A percentile compares a stretch with the other conserved stretches of the same genome.
Conservation (phyloP, 352 stramenopile genomes). For the Halophytophthora batemanensis region DNA sequence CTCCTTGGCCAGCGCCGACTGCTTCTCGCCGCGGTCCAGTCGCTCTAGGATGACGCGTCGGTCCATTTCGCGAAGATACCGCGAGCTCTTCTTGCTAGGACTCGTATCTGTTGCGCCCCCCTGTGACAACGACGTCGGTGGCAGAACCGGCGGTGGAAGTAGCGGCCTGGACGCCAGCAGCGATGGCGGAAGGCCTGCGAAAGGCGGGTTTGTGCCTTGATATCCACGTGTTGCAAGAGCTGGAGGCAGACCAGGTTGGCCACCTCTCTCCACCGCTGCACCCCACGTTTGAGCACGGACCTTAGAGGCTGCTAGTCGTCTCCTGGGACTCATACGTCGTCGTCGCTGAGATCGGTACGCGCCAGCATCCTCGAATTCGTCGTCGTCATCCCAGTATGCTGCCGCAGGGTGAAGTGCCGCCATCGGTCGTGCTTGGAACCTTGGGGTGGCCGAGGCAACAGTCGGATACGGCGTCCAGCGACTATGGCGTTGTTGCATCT, state of each 20-base stretch:
- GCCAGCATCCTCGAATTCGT: slow-evolving; percentile 1
- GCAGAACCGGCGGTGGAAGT: not conserved
- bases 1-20: slow-evolving; percentile 52
- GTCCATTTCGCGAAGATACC: slow-evolving; percentile 50
- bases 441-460: not conserved
- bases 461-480: slow-evolving; percentile 16
- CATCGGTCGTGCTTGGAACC: not conserved
- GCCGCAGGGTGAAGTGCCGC: not conserved
- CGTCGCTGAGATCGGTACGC: slow-evolving; percentile 2
- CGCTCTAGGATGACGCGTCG: slow-evolving; percentile 40
- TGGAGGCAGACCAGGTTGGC: not conserved
- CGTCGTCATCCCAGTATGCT: slow-evolving; percentile 4
- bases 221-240: not conserved
- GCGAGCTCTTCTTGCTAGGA: slow-evolving; percentile 24
- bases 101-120: slow-evolving; percentile 5
- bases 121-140: not conserved
- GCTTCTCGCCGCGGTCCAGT: slow-evolving; percentile 39
- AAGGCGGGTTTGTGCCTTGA: not conserved
- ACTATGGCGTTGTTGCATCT: not conserved
- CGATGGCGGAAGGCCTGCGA: not conserved
- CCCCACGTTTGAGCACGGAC: slow-evolving; percentile 7
- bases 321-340: slow-evolving; percentile 19
- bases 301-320: slow-evolving; percentile 21
- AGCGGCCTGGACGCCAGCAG: not conserved
- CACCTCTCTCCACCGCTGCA: slow-evolving; percentile 2